Conservation (phyloP, 495 filamentous ascomycete genomes). For the Penicillium herquei region DNA sequence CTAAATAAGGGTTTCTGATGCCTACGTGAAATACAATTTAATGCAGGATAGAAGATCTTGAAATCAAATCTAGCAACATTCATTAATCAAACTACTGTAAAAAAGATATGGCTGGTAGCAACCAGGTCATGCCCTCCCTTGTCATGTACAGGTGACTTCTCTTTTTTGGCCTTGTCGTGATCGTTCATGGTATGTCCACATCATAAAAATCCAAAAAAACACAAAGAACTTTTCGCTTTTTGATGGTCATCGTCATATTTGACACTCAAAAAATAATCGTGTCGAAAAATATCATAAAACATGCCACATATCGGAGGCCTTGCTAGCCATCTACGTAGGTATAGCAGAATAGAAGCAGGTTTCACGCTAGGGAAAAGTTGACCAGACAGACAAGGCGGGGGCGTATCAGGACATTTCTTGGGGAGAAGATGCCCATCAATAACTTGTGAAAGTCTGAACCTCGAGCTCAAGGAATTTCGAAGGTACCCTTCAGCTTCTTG, state of each 20-base stretch:
- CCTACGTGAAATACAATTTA: background rate
- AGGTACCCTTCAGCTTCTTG: slow-evolving; percentile 90
- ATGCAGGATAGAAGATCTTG: background rate
- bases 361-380: slow-evolving; percentile 1
- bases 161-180: slow-evolving; percentile 27
- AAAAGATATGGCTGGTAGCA: slow-evolving; percentile 17
- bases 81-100: slow-evolving; percentile 23
- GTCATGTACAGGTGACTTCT: slow-evolving; percentile 34
- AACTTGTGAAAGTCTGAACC: background rate
- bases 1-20: background rate
- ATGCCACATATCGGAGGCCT: slow-evolving; percentile 3
- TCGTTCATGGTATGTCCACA: slow-evolving; percentile 35
- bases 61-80: slow-evolving; percentile 14
- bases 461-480: slow-evolving; percentile 72
- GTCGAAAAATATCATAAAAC: slow-evolving; percentile 2
- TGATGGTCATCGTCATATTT: slow-evolving; percentile 19
- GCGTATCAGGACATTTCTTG: background rate
- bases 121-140: slow-evolving; percentile 25
- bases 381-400: background rate
- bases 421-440: background rate
- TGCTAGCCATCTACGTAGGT: background rate
- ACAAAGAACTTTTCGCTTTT: slow-evolving; percentile 22
- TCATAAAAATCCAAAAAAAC: slow-evolving; percentile 20
- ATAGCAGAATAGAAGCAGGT: background rate
- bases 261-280: background rate